These are phyloP conservation scores for Trichoderma hamatum DNA, from an alignment of 2,329 filamentous ascomycete genomes.

Conservation along the genomic window DNA sequence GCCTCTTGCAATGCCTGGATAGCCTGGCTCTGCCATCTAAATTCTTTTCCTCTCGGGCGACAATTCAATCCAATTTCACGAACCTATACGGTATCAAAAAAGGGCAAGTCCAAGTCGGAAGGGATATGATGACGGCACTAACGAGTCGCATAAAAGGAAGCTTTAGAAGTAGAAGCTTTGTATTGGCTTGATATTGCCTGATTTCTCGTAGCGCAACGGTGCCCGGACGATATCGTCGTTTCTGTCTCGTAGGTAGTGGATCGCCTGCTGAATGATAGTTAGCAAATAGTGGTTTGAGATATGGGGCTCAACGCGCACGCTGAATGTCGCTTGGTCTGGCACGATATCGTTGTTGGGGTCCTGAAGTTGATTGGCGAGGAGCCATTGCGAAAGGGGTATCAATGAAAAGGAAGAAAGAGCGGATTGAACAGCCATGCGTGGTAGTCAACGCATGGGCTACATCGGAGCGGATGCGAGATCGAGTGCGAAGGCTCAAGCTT, in stretches of 20 bases:
- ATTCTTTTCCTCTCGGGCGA: slow-evolving; percentile 65
- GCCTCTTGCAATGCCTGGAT: slow-evolving; percentile 93
- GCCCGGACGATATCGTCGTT: slow-evolving; percentile 72
- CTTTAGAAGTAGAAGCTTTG: slow-evolving; percentile 81
- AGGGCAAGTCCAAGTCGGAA: background rate
- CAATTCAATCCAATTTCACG: slow-evolving; percentile 73
- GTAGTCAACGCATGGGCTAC: slow-evolving; percentile 12
- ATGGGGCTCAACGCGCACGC: slow-evolving; percentile 37
- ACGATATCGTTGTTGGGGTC: slow-evolving; percentile 27
- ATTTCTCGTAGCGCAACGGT: slow-evolving; percentile 92
- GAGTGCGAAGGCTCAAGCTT: background rate
- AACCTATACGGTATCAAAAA: slow-evolving; percentile 27
- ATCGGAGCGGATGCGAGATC: slow-evolving; percentile 6
- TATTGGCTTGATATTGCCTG: slow-evolving; percentile 83
- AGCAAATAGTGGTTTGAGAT: slow-evolving; percentile 6
- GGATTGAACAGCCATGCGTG: slow-evolving; percentile 6
- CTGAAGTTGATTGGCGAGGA: slow-evolving; percentile 26
- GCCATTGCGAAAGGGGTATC: slow-evolving; percentile 11
- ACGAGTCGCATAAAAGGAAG: slow-evolving; percentile 77
- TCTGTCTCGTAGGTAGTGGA: slow-evolving; percentile 65
- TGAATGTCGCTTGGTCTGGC: slow-evolving; percentile 46
- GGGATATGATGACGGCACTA: background rate
- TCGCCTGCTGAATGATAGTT: slow-evolving; percentile 64
- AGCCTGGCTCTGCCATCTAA: slow-evolving; percentile 95
- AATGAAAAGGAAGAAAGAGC: background rate